Evolutionary conservation across 2,329 filamentous ascomycete species (phyloP).

Genomic region (Sporothrix phasma): DNA sequence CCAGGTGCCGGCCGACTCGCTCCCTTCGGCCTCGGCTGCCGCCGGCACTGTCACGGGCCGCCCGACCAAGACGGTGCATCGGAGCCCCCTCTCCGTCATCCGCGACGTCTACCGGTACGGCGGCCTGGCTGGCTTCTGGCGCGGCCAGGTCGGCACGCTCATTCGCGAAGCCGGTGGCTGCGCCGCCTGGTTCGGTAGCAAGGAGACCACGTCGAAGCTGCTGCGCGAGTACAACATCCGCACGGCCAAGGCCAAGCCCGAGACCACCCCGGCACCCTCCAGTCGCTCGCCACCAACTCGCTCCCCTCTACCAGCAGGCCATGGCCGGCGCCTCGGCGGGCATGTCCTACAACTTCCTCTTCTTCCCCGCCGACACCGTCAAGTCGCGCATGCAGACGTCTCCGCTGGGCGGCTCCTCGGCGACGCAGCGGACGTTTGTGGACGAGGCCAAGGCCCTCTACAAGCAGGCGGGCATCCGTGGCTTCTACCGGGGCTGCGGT

Average conservation of each 20-base stretch:
- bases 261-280: conserved; percentile 25
- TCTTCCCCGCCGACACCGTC: conserved; percentile 95
- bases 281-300: conserved; percentile 36
- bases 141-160: conserved; percentile 84
- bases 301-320: conserved; percentile 82
- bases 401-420: conserved; percentile 41
- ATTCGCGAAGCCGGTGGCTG: conserved; percentile 90
- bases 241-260: conserved; percentile 25
- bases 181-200: conserved; percentile 89
- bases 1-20: conserved; percentile 60
- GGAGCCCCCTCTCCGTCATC: conserved; percentile 59
- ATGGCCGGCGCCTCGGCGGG: conserved; percentile 78
- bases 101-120: conserved; percentile 71
- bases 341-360: conserved; percentile 91
- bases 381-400: conserved; percentile 95
- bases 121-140: conserved; percentile 83
- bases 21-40: conserved; percentile 18
- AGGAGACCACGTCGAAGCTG: conserved; percentile 66
- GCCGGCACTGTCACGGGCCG: conserved; percentile 33
- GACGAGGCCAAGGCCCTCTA: conserved; percentile 65
- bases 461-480: conserved; percentile 69
- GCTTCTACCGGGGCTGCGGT: conserved; percentile 87
- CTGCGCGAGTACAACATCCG: conserved; percentile 52
- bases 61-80: conserved; percentile 31
- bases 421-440: conserved; percentile 54